Percentiles rank a stretch among this genome's conserved stretches.
Conservation (phyloP, 306 rosid genomes). For the Casuarina cunninghamiana region DNA sequence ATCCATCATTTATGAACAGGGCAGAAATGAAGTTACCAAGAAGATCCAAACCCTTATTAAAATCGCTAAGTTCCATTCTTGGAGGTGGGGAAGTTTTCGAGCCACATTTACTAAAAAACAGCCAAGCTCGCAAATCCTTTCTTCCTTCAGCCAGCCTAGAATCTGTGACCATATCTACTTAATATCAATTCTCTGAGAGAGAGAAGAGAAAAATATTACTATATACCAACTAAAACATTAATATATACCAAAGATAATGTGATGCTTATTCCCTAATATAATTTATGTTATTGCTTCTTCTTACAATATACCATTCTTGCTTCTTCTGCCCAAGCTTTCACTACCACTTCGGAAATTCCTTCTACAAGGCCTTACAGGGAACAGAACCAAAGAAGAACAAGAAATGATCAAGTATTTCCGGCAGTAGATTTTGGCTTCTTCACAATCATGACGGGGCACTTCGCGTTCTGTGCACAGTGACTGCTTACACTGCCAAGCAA, state of each 20-base stretch:
- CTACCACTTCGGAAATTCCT: not conserved
- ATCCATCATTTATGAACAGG: too few relatives aligned
- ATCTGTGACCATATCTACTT: too few relatives aligned
- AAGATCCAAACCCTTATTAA: too few relatives aligned
- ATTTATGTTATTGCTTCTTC: not conserved
- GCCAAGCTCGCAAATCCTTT: too few relatives aligned
- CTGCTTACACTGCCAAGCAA: conserved; percentile 94
- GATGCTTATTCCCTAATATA: not conserved
- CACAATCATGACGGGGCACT: conserved; percentile 81
- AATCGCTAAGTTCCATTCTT: too few relatives aligned
- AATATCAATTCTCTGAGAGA: not conserved
- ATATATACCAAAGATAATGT: not conserved
- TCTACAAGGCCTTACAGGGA: not conserved
- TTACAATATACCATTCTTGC: not conserved
- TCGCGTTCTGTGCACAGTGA: conserved; percentile 73
- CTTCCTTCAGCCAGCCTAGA: too few relatives aligned
- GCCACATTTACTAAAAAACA: too few relatives aligned
- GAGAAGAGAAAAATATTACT: not conserved
- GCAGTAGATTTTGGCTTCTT: conserved; percentile 67
- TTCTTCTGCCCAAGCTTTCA: conserved; percentile 1
- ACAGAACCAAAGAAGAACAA: not conserved
- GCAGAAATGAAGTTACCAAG: too few relatives aligned
- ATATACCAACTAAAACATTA: not conserved
- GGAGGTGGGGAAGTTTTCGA: too few relatives aligned
- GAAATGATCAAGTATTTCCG: conserved; percentile 12